Base-by-base conservation (phyloP, 139 green algal genomes). In the Chlamydomonas asymmetrica region DNA sequence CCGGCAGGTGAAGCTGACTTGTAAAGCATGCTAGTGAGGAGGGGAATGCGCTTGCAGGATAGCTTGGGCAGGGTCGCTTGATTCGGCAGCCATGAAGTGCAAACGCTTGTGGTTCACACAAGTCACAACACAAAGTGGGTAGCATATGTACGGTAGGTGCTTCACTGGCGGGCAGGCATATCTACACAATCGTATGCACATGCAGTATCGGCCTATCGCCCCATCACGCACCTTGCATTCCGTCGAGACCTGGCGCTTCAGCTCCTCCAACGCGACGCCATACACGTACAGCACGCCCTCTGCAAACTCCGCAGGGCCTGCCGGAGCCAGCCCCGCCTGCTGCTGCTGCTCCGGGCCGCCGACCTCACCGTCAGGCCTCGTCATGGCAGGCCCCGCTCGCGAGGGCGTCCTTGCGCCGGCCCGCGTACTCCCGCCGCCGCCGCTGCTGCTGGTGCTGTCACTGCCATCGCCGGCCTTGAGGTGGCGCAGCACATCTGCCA, bases 281-380 rank as follows among this genome's bases (percentile, higher is more conserved):
- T 88, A 85, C 72, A 90, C 71, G 59, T 83, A 88, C 67, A 88
- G 77, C 52, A 78, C 77, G 2, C 77, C 77, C 54, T 90, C 82
- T 9, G 85, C 83, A 41, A 90, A 66, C 35, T 87, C 80, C 50
- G 73, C 40, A 22, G 54, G 32, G 27, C 56, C 56, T 16, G 63
- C 63, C 22, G 29, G 32, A 29, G 49, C 5, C 37, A 52, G 59
- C 41, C 10, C 27, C 56, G 37, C 63, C 16, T 57, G 29, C 48
- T 45, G 31, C 40, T 60, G 64, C n/a, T n/a, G n/a, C 38, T 38
- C 54, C 68, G 27, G 5, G 10, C 39, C 1, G 38, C 68, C 68
- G 25, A 39, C 22, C 45, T 75, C 68, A 22, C 4, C 60, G 39
- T 31, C n/a, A 61, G 29, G 43, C n/a, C 16, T 20, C 61, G 34